Evolutionary conservation across 352 stramenopile genomes (phyloP), one percentile per base, ranked within the genome.

Genomic region (Thalassiosira livingstoniorum): DNA sequence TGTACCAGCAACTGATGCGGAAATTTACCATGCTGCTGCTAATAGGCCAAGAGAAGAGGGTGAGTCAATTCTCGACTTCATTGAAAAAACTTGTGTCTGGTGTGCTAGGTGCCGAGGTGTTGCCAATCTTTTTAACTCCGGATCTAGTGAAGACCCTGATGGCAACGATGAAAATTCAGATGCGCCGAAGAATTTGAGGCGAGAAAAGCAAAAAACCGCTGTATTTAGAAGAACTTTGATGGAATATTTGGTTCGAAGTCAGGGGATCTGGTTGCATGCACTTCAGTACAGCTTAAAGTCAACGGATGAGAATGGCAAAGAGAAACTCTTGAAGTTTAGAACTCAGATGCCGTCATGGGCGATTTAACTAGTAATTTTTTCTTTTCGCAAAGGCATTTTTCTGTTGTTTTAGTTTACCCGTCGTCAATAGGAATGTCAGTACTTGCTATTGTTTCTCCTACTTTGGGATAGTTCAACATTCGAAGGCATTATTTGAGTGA

Each of bases 31-130:
- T 47, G 65, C 39, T 68, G 65, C 83, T 37, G 62, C 57, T 13
- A 65, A 75, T 37, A 78, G 73, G 73, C 58, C 74, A 67, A 76
- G 68, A 76, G 75, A 84, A 37, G 76, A 89, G 39, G 63, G 43
- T 43, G 89, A 94, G 69, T 83, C 82, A 13, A 85, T 92, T 31
- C 47, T 91, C 29, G 83, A 91, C n/a, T 94, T 92, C 55, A 92
- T 93, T 57, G 31, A 85, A 66, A 85, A 88, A 75, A 93, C 90
- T 70, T 94, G 90, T 83, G 87, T 94, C 29, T 94, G 90, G 90
- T 94, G 90, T 82, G 85, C 86, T 60, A 69, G 89, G 54, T 85
- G 73, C 66, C 64, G 70, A 39, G 78, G 77, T 47, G 58, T 66
- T 18, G 75, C 66, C 55, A n/a, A n/a, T n/a, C n/a, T n/a, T n/a